Evolutionary conservation across 2,329 filamentous ascomycete species (phyloP).

Genomic region (Keithomyces neogunnii): DNA sequence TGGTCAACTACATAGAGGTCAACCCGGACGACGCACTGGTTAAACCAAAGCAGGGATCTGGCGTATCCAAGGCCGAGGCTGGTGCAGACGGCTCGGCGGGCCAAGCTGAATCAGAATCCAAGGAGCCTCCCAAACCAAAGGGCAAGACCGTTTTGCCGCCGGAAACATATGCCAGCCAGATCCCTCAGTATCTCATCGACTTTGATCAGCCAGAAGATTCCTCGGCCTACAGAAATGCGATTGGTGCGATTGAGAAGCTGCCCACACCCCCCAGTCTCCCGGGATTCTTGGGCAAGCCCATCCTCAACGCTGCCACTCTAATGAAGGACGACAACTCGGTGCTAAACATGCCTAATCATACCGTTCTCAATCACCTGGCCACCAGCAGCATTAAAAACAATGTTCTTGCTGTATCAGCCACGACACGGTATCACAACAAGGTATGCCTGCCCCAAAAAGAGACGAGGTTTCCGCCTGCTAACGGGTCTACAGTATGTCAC

Average conservation of each 20-base stretch:
- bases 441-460: slow-evolving; percentile 32
- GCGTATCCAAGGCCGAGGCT: slow-evolving; percentile 8
- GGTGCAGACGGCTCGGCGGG: slow-evolving; percentile 1
- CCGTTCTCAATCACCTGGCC: slow-evolving; percentile 89
- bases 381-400: slow-evolving; percentile 98
- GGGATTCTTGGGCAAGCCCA: slow-evolving; percentile 87
- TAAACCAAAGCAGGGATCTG: slow-evolving; percentile 16
- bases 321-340: slow-evolving; percentile 99
- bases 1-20: slow-evolving; percentile 98
- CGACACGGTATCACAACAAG: slow-evolving; percentile 96
- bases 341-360: slow-evolving; percentile 93
- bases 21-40: slow-evolving; percentile 60
- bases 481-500: slow-evolving; percentile 68
- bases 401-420: slow-evolving; percentile 88
- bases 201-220: slow-evolving; percentile 79
- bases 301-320: slow-evolving; percentile 80
- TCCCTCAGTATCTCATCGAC: slow-evolving; percentile 81
- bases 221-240: slow-evolving; percentile 63
- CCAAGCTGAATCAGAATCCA: slow-evolving; percentile 17
- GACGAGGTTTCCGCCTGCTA: neutral
- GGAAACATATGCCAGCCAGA: slow-evolving; percentile 59
- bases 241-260: slow-evolving; percentile 67
- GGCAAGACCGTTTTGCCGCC: slow-evolving; percentile 48
- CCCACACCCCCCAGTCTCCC: slow-evolving; percentile 78
- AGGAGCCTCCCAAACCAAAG: slow-evolving; percentile 36